These are phyloP conservation scores for Maudiozyma turicensis DNA, from an alignment of 805 yeast genomes.

Conservation along the genomic window DNA sequence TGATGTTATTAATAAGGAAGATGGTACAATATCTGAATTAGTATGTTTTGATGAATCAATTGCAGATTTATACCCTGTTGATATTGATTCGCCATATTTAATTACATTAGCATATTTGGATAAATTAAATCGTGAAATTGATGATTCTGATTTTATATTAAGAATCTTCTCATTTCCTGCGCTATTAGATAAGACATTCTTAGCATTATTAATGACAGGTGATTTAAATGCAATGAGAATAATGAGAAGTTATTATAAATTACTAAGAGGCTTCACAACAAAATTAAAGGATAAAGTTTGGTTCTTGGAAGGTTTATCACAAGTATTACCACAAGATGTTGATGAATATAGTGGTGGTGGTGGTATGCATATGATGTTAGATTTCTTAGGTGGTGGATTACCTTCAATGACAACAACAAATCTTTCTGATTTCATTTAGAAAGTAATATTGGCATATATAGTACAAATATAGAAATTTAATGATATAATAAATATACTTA, in stretches of 20 bases:
- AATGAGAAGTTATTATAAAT: constrained; percentile 77
- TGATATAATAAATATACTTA: not conserved
- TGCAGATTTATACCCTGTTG: constrained; percentile 78
- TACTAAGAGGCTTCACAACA: constrained; percentile 70
- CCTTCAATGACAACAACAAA: constrained; percentile 40
- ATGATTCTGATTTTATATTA: constrained; percentile 76
- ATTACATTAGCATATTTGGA: constrained; percentile 79
- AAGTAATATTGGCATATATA: not conserved
- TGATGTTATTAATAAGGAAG: constrained; percentile 36
- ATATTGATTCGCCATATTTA: constrained; percentile 73
- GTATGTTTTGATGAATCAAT: constrained; percentile 82
- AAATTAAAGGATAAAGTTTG: constrained; percentile 87
- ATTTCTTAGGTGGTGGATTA: constrained; percentile 64
- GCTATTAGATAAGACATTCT: constrained; percentile 67
- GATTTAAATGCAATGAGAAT: constrained; percentile 85
- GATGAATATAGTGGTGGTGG: constrained; percentile 91
- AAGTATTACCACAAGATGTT: constrained; percentile 84
- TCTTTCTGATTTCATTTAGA: constrained; percentile 25
- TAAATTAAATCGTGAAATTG: constrained; percentile 69
- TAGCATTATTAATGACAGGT: constrained; percentile 71
- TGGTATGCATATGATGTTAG: constrained; percentile 88
- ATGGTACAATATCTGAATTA: constrained; percentile 42
- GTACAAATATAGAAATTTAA: not conserved
- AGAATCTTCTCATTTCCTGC: constrained; percentile 93
- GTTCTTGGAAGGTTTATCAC: constrained; percentile 88